Base-by-base conservation (phyloP, 139 green algal species). In the Volvox africanus region DNA sequence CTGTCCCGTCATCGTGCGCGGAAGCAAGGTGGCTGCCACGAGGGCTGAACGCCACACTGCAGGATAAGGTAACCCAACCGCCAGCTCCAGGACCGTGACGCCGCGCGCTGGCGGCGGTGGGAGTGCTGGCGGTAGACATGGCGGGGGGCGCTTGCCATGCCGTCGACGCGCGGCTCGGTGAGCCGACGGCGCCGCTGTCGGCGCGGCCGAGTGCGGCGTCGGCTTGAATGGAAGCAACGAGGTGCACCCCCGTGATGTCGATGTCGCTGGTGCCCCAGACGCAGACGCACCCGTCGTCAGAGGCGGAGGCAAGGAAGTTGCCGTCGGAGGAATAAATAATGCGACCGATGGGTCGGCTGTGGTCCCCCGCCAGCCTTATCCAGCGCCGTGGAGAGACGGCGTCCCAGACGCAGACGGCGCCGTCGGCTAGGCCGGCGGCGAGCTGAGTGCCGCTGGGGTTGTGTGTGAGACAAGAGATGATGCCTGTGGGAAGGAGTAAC, bases 331-430 rank as follows among this genome's bases (percentile, higher is more conserved):
- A 44, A 73, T 67, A 90, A 24, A 83, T 32, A 0, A 90, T 73
- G 20, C 86, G 71, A 30, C 84, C 84, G 1, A 89, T 17, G 68
- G 84, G 84, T 22, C 68, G 84, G 35, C 37, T 9, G 37, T 89
- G 84, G 20, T 80, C 65, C 35, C 82, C 65, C 22, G 32, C 55
- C 65, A 88, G 82, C 55, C 82, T 62, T n/a, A 55, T 69, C 69
- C 69, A 89, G 1, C 69, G 85, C 28, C 55, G 21, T 14, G 83
- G 85, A 0, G 85, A n/a, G 1, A 61, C 50, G 0, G 86, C 30
- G 86, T 90, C 86, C 86, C 86, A 90, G n/a, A 90, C 24, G 26
- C 37, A 69, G 20, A 90, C 73, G 20, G 44, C 44, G 22, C 86
- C 86, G 73, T 90, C 73, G 18, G 44, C 50, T 16, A 90, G 30